Evolutionary conservation across 2,329 filamentous ascomycete species (phyloP), one percentile per base, ranked within the genome.

Genomic region (Sordariomycetes sp.): DNA sequence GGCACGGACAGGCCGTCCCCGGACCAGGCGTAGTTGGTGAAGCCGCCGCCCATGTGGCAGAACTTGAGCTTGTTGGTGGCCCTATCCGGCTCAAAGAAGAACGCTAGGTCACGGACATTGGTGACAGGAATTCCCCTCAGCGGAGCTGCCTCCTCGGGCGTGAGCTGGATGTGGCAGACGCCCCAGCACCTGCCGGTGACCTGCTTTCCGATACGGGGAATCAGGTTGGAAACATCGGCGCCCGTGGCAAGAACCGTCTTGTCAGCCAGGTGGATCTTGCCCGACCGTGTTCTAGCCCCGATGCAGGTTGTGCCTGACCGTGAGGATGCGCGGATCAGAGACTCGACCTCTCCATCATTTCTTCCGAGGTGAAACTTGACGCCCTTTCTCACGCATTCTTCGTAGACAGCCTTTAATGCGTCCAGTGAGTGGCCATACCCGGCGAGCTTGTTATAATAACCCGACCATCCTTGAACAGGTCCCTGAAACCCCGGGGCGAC

Each of bases 181-280:
- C 79, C 76, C 62, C 58, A 59, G 22, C 58, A 59, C 32, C 56
- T 55, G 3, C 46, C 52, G 35, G 53, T 56, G n/a, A 59, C 32
- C 25, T 59, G 18, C 3, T 48, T 54, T 2, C 46, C 58, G 43
- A 59, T 90, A 87, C 1, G 84, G 86, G 0, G 85, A 87, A 0
- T 85, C 81, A 58, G 81, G 77, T 25, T 79, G 80, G 16, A 83
- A 77, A 51, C 85, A 84, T 28, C 79, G 2, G 87, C 86, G 11
- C 87, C 87, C 1, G 85, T 80, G 1, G 87, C 83, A 3, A 90
- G 71, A 57, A 90, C 74, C 11, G 83, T 81, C 8, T 86, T 73
- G 59, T 81, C 78, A 1, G 84, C 85, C 1, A 68, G 68, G 5
- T 88, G 62, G 3, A 70, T 72, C 10, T 71, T 69, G 1, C 76